Base-by-base conservation (phyloP, 768 basidiomycete species). In the Clitopilus passeckerianus region DNA sequence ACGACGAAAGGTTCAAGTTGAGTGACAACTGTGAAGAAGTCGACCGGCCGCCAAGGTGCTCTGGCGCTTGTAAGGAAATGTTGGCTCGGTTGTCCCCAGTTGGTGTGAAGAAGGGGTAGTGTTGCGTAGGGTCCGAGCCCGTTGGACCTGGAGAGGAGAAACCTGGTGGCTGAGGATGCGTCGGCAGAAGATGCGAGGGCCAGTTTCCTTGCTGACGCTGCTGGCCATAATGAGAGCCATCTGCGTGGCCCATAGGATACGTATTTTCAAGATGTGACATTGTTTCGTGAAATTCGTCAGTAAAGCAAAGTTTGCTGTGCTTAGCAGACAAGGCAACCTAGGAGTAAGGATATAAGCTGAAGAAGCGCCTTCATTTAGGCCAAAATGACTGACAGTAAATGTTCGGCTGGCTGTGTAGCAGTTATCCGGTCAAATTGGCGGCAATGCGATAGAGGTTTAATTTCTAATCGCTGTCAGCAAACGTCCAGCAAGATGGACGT, bases 1-100 rank as follows among this genome's bases (percentile, higher is more conserved):
- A 80, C 0, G 81, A 78, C 23, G 84, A 84, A 59, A 91, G 77
- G 68, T 90, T 91, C 68, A 91, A 81, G 30, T 86, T 83, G 46
- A 90, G 77, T 1, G 76, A 68, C 34, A 79, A 71, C n/a, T 57
- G 65, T 41, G 52, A 33, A n/a, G 33, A 37, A 8, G 54, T 12
- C 9, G 35, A 18, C 33, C 35, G 12, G 15, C 35, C 54, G 22
- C 54, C 35, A 24, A 33, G 33, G 16, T 33, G 54, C 15, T 33
- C 33, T 34, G 24, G 24, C n/a, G 54, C 33, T 16, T 23, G 16
- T 16, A 33, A 16, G 6, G 54, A 2, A 16, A 33, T 30, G 54
- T 34, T 37, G 15, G 54, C 12, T 24, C 33, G 5, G 16, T 5
- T 18, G 22, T 33, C 30, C 1, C 24, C 33, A 46, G 37, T 8